Conservation (phyloP, 805 yeast genomes). For the Myxozyma geophila region DNA sequence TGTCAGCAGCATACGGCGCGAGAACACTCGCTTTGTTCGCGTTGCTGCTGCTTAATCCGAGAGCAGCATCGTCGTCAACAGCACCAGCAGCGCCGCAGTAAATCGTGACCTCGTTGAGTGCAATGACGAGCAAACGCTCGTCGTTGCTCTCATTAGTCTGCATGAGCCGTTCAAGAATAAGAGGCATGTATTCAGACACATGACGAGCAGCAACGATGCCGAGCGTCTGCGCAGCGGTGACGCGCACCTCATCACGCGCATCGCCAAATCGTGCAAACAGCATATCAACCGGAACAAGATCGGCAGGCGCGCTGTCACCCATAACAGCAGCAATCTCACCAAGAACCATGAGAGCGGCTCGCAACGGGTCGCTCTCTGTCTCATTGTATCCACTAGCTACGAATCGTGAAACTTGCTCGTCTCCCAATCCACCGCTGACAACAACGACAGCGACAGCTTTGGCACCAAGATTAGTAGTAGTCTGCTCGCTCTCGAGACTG, state of each 20-base stretch:
- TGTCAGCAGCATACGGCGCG: conserved; percentile 31
- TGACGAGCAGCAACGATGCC: conserved; percentile 56
- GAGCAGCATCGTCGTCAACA: neutral
- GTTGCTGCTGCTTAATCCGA: conserved; percentile 4
- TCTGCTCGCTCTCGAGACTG: conserved; percentile 22
- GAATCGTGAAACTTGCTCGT: conserved; percentile 9
- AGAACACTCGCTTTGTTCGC: conserved; percentile 5
- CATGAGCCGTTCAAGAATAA: conserved; percentile 45
- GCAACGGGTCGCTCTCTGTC: neutral
- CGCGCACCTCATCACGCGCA: conserved; percentile 46
- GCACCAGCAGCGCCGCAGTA: neutral
- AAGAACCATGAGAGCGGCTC: conserved; percentile 26
- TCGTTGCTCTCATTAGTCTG: conserved; percentile 25
- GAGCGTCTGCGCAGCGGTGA: conserved; percentile 58
- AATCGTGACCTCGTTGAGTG: conserved; percentile 43
- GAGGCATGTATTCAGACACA: conserved; percentile 48
- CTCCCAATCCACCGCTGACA: conserved; percentile 21
- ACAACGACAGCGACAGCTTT: conserved; percentile 27
- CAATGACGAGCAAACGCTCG: conserved; percentile 41
- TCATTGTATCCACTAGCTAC: neutral
- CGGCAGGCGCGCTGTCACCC: conserved; percentile 8
- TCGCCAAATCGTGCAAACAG: conserved; percentile 47
- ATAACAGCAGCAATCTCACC: conserved; percentile 28
- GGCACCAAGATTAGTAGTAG: conserved; percentile 32
- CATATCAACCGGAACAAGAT: conserved; percentile 39